These are phyloP conservation scores for Globisporangium recalcitrans DNA, from an alignment of 352 stramenopile genomes.

Conservation along the genomic window DNA sequence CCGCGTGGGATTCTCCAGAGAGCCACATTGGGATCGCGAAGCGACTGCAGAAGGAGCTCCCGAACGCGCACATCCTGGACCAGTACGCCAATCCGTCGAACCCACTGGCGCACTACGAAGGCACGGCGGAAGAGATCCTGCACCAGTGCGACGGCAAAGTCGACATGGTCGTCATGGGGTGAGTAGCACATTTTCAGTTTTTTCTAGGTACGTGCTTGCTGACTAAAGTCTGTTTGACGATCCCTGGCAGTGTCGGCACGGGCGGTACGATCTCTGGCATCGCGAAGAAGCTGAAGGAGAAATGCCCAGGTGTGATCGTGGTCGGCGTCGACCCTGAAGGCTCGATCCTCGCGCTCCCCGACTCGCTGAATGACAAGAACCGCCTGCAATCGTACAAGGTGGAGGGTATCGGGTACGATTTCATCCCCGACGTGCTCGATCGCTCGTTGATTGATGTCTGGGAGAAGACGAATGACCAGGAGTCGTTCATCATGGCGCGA, in stretches of 20 bases:
- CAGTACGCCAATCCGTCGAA: slow-evolving; percentile 97
- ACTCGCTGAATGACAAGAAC: slow-evolving; percentile 91
- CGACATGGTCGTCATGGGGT: slow-evolving; percentile 93
- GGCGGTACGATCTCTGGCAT: slow-evolving; percentile 94
- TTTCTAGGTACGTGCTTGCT: no score
- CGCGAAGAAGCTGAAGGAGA: slow-evolving; percentile 92
- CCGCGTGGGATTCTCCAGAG: slow-evolving; percentile 93
- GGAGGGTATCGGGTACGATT: slow-evolving; percentile 97
- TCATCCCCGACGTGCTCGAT: slow-evolving; percentile 94
- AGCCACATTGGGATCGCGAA: slow-evolving; percentile 93
- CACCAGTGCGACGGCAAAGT: slow-evolving; percentile 90
- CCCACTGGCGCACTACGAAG: slow-evolving; percentile 94
- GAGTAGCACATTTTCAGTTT: no score
- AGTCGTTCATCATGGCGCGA: slow-evolving; percentile 92
- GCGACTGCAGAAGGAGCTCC: slow-evolving; percentile 91
- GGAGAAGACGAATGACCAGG: slow-evolving; percentile 93
- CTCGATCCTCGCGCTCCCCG: slow-evolving; percentile 91
- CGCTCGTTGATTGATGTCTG: slow-evolving; percentile 91
- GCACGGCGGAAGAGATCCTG: slow-evolving; percentile 94
- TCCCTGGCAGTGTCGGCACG: slow-evolving; percentile 67
- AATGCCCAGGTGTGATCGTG: slow-evolving; percentile 78
- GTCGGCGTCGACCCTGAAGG: slow-evolving; percentile 90
- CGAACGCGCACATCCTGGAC: slow-evolving; percentile 95
- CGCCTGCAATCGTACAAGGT: slow-evolving; percentile 91
- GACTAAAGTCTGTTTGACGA: not conserved